These are phyloP conservation scores for Moniliella sp. DNA, from an alignment of 1,284 basidiomycete species.

Conservation along the genomic window DNA sequence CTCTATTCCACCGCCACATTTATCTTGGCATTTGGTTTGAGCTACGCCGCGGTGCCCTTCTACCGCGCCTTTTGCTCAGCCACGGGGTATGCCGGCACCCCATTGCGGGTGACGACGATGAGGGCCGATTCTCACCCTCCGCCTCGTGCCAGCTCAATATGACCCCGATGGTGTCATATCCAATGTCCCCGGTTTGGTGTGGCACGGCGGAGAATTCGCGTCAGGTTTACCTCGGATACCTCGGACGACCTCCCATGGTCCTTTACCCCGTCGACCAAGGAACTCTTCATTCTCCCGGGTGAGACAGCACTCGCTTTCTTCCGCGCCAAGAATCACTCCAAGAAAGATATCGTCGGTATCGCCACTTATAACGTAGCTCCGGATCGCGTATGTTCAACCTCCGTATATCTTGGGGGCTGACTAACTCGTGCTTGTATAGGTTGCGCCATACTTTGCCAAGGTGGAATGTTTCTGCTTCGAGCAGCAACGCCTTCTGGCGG, in stretches of 20 bases:
- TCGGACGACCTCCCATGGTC: constrained; percentile 76
- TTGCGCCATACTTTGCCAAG: constrained; percentile 95
- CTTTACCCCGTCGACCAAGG: constrained; percentile 74
- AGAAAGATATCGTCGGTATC: constrained; percentile 82
- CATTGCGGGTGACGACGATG: constrained; percentile 42
- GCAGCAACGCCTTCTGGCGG: constrained; percentile 79
- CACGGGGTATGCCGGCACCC: constrained; percentile 87
- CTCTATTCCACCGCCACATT: constrained; percentile 66
- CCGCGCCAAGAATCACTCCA: constrained; percentile 64
- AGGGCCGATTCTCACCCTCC: constrained; percentile 13
- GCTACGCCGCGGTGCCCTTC: constrained; percentile 85
- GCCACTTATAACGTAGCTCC: constrained; percentile 94
- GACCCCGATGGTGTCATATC: too few relatives aligned
- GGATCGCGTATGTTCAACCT: constrained; percentile 55
- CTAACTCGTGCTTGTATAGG: constrained; percentile 38
- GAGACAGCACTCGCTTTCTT: constrained; percentile 94
- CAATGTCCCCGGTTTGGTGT: too few relatives aligned
- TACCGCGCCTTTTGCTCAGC: constrained; percentile 94
- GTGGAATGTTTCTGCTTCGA: constrained; percentile 99
- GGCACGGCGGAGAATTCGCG: too few relatives aligned
- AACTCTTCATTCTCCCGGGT: constrained; percentile 72
- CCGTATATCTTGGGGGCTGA: not conserved
- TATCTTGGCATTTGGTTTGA: constrained; percentile 55
- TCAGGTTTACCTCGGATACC: constrained; percentile 81
- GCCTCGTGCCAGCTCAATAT: constrained; percentile 11